Evolutionary conservation across 2,329 filamentous ascomycete species (phyloP).

Genomic region (Didymella arachidicola): DNA sequence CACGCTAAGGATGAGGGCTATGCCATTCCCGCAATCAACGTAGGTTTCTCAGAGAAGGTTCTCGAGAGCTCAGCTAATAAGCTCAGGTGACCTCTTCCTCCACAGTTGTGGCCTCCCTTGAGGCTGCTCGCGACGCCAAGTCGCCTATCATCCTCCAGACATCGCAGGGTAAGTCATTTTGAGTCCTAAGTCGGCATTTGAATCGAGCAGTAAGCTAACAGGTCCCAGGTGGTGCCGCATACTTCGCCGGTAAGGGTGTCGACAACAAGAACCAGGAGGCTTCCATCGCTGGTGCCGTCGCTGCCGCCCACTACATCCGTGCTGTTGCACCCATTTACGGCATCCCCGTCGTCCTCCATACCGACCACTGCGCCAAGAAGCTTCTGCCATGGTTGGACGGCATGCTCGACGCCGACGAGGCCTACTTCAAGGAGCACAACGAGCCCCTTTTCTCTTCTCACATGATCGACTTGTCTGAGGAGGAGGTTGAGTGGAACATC

Average conservation of each 20-base stretch:
- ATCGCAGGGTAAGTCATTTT: slow-evolving; percentile 14
- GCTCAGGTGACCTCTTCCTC: slow-evolving; percentile 87
- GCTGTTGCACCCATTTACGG: slow-evolving; percentile 85
- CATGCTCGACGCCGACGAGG: slow-evolving; percentile 84
- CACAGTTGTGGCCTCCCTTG: slow-evolving; percentile 75
- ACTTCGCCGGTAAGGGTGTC: slow-evolving; percentile 72
- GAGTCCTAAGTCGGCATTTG: no score
- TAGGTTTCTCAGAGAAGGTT: slow-evolving; percentile 9
- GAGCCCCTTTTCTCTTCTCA: slow-evolving; percentile 94
- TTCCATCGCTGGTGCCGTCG: slow-evolving; percentile 86
- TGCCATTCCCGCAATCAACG: slow-evolving; percentile 50
- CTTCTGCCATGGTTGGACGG: slow-evolving; percentile 92
- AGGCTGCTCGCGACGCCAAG: slow-evolving; percentile 92
- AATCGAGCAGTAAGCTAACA: slow-evolving; percentile 1
- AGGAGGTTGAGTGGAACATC: slow-evolving; percentile 83
- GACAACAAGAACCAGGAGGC: slow-evolving; percentile 73
- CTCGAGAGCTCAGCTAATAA: slow-evolving; percentile 11
- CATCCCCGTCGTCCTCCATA: slow-evolving; percentile 64
- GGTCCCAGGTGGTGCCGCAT: slow-evolving; percentile 51
- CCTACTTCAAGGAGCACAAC: slow-evolving; percentile 79
- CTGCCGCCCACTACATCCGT: slow-evolving; percentile 89
- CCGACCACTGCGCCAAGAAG: slow-evolving; percentile 99
- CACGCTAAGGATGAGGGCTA: slow-evolving; percentile 79
- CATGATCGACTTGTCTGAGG: slow-evolving; percentile 96
- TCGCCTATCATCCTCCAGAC: slow-evolving; percentile 68